Base-by-base conservation (phyloP, 75 land plant species). In the Picea sitchensis region DNA sequence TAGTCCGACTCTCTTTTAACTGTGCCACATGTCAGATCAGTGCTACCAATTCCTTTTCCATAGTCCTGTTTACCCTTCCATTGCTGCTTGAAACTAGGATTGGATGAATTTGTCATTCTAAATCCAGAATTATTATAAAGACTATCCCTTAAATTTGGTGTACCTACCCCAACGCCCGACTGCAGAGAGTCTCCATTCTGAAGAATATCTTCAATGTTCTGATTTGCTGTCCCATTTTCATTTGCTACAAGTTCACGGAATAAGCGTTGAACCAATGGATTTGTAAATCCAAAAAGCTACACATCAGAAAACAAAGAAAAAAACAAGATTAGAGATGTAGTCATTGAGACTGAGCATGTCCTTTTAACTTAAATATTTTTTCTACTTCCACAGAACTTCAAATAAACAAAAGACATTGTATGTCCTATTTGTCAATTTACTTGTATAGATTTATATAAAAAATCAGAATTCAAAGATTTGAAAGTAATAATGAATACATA, bases 201-300 rank as follows among this genome's bases (percentile, higher is more conserved):
- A 41, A 18, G 51, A 69, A 69, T 69, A 38, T 69, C 73, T 18
- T 8, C 18, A n/a, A 17, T 44, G 67, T 63, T 84, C 18, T 17
- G 61, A 54, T 82, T 81, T 74, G 87, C 81, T 13, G 67, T 77
- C 81, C 81, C 88, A 86, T 81, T 77, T 14, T 76, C 82, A 80
- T 82, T 75, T 78, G 87, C 89, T 58, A 92, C 79, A 78, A 94
- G 81, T 74, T 89, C 92, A 54, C 91, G 88, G 18, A 94, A 83
- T 69, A 94, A 82, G 75, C 91, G 82, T 80, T 87, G 97, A 59
- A 94, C 91, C 75, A 83, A 63, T 71, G 87, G 85, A 81, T 92
- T 87, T 83, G 80, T 86, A 74, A 94, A 90, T 61, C 97, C 97
- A 90, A 92, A 94, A 65, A 92, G 85, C 97, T 94, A 91, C 82